phyloP scores from a whole-genome alignment of 768 basidiomycete genomes.

The Suillus weaverae region DNA sequence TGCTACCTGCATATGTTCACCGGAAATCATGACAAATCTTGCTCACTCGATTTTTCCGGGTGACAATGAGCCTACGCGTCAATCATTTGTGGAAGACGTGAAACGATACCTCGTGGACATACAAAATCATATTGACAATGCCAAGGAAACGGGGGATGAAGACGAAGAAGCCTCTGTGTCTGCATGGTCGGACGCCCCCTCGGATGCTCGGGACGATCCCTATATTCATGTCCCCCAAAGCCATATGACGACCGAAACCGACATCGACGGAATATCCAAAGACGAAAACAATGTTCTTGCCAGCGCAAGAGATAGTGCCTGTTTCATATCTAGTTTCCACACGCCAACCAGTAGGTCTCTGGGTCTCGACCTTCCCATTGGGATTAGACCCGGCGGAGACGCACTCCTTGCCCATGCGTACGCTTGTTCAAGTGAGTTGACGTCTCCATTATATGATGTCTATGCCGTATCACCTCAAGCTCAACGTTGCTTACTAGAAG shows the following conservation, averaged over 20 bases:
- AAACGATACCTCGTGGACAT: constrained; percentile 8
- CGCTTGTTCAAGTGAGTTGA: no score
- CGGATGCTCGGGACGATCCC: constrained; percentile 6
- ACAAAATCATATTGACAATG: constrained; percentile 12
- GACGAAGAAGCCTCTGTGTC: constrained; percentile 2
- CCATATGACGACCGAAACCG: not conserved
- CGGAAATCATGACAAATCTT: not conserved
- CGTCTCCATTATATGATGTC: not conserved
- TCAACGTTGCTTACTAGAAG: not conserved
- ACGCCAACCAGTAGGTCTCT: not conserved
- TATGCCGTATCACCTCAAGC: constrained; percentile 8
- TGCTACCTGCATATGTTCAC: constrained; percentile 11
- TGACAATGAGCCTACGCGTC: not conserved
- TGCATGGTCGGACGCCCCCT: not conserved
- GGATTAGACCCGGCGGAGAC: not conserved
- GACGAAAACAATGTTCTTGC: not conserved
- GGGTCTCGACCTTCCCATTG: not conserved
- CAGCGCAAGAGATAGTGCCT: not conserved
- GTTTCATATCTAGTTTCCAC: not conserved
- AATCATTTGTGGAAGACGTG: constrained; percentile 9
- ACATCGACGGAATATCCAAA: not conserved
- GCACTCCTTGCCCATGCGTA: not conserved
- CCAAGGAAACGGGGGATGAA: constrained; percentile 22
- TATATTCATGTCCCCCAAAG: not conserved
- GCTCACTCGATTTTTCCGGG: constrained; percentile 11